Conservation (phyloP, 805 yeast species). For the Saccharomycopsis sp. region DNA sequence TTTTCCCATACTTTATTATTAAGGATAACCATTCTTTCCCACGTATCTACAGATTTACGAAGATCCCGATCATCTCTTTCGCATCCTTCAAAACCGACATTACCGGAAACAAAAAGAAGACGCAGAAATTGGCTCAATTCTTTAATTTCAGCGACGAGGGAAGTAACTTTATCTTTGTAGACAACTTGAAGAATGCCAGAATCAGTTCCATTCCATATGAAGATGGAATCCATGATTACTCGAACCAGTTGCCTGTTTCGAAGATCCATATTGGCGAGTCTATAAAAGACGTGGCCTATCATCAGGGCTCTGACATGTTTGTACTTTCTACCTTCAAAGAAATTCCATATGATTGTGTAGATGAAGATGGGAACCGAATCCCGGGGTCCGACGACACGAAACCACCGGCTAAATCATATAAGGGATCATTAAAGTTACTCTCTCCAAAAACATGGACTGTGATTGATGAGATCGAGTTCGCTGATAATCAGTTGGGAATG, state of each 20-base stretch:
- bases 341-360: slow-evolving; percentile 56
- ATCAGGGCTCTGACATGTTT: slow-evolving; percentile 56
- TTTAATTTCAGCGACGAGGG: slow-evolving; percentile 27
- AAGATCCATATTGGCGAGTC: slow-evolving; percentile 51
- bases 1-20: slow-evolving; percentile 60
- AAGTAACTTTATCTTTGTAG: slow-evolving; percentile 55
- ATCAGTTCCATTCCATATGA: slow-evolving; percentile 33
- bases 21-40: slow-evolving; percentile 61
- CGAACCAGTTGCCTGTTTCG: slow-evolving; percentile 54
- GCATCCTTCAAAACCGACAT: slow-evolving; percentile 39
- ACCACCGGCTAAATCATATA: slow-evolving; percentile 50
- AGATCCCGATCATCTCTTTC: slow-evolving; percentile 59
- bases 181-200: slow-evolving; percentile 62
- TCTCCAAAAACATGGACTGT: slow-evolving; percentile 74
- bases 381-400: slow-evolving; percentile 48
- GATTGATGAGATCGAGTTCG: slow-evolving; percentile 62
- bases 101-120: slow-evolving; percentile 3
- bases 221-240: slow-evolving; percentile 31
- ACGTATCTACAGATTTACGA: slow-evolving; percentile 58
- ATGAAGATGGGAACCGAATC: slow-evolving; percentile 64
- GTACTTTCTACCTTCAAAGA: slow-evolving; percentile 55
- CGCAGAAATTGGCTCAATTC: slow-evolving; percentile 25
- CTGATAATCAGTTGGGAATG: slow-evolving; percentile 60
- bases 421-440: slow-evolving; percentile 56
- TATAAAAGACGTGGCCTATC: slow-evolving; percentile 60